A percentile compares a stretch with the other conserved stretches of the same genome.
Evolutionary conservation across 2,329 filamentous ascomycete species (phyloP).

Genomic region (Arthrinium phaeospermum): DNA sequence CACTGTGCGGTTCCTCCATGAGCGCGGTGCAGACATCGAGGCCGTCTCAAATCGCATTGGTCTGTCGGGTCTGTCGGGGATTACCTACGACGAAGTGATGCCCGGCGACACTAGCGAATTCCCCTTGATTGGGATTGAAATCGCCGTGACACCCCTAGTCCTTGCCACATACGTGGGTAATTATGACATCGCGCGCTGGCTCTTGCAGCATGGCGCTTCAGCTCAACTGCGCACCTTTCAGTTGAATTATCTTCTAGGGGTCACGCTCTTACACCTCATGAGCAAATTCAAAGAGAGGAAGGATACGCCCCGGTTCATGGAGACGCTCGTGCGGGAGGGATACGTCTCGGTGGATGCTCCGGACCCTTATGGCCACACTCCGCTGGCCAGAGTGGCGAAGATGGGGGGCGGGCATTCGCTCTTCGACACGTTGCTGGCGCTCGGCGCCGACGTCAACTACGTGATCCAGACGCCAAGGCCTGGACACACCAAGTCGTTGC

Average conservation of each 20-base stretch:
- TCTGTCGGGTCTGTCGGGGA: not conserved
- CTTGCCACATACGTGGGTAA: not conserved
- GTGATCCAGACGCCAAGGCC: not conserved
- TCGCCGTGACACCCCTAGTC: not conserved
- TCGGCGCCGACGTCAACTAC: not conserved
- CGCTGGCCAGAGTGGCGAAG: not conserved
- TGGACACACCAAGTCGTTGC: not conserved
- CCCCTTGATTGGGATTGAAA: no score
- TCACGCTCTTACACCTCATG: not conserved
- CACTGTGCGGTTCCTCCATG: not conserved
- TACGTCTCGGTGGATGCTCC: not conserved
- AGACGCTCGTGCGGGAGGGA: not conserved
- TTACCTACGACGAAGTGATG: not conserved
- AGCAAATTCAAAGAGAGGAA: not conserved
- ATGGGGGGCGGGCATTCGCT: not conserved
- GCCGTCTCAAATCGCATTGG: not conserved
- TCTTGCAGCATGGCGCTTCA: not conserved
- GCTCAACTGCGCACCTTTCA: not conserved
- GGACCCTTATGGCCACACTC: not conserved
- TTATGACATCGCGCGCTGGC: not conserved
- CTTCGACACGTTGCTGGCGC: not conserved
- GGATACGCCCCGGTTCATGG: not conserved
- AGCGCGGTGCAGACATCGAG: not conserved
- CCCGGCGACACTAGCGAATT: not conserved
- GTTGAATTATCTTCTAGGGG: not conserved